Percentiles rank a stretch among this genome's conserved stretches.
Conservation (phyloP, 768 basidiomycete species). For the Boletus eberwhitei region DNA sequence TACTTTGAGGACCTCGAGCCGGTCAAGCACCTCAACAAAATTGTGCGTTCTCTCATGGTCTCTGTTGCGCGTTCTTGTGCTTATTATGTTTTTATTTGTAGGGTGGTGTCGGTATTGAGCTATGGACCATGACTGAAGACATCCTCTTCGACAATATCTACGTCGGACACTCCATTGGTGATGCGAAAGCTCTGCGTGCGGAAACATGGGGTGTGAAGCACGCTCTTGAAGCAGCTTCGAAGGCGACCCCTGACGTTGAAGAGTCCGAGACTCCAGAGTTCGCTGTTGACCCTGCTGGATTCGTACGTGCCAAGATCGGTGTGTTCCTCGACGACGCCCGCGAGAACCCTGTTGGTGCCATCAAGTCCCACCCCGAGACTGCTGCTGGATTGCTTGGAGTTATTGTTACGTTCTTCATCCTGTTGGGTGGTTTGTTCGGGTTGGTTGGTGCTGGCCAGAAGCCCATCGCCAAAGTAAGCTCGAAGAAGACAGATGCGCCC, state of each 20-base stretch:
- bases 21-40: slow-evolving; percentile 78
- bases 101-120: slow-evolving; percentile 95
- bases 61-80: background rate
- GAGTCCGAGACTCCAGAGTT: slow-evolving; percentile 46
- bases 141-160: slow-evolving; percentile 94
- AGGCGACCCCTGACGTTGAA: slow-evolving; percentile 46
- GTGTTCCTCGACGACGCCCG: slow-evolving; percentile 78
- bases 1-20: slow-evolving; percentile 89
- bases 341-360: slow-evolving; percentile 71
- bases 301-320: slow-evolving; percentile 73
- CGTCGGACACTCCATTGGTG: slow-evolving; percentile 82
- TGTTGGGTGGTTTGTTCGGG: slow-evolving; percentile 78
- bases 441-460: slow-evolving; percentile 72
- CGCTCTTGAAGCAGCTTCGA: slow-evolving; percentile 60
- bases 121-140: slow-evolving; percentile 99
- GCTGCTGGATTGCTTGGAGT: slow-evolving; percentile 73
- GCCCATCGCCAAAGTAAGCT: slow-evolving; percentile 60
- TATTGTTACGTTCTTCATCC: slow-evolving; percentile 76
- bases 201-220: slow-evolving; percentile 95
- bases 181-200: slow-evolving; percentile 77
- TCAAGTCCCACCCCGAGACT: slow-evolving; percentile 88
- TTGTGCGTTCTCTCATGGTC: slow-evolving; percentile 47
- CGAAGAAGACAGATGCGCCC: slow-evolving; percentile 75
- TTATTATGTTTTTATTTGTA: slow-evolving; percentile 24
- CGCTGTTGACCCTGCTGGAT: slow-evolving; percentile 72